Evolutionary conservation across 805 yeast genomes (phyloP).

Genomic region (Jamesozyma jinghongensis): DNA sequence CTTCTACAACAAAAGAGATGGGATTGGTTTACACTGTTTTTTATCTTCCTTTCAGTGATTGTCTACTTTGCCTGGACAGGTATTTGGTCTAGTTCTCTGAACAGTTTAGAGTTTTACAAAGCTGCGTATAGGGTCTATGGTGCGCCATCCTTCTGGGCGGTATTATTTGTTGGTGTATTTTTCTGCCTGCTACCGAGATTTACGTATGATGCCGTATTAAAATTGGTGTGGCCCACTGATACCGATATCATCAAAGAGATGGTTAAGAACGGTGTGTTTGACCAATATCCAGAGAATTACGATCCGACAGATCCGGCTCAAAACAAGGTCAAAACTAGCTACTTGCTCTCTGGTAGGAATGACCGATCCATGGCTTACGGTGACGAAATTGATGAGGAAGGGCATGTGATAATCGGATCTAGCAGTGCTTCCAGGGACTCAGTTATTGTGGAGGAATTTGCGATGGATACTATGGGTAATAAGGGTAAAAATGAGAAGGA

Average conservation of each 20-base stretch:
- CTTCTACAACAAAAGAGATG: constrained; percentile 63
- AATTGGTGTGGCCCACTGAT: constrained; percentile 53
- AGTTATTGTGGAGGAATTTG: constrained; percentile 34
- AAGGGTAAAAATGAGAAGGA: constrained; percentile 3
- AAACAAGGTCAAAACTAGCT: constrained; percentile 31
- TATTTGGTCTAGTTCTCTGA: constrained; percentile 54
- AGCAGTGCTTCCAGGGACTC: constrained; percentile 20
- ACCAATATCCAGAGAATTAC: constrained; percentile 53
- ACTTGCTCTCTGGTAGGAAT: background rate
- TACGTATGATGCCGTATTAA: constrained; percentile 45
- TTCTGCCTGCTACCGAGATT: constrained; percentile 64
- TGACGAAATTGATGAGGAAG: background rate
- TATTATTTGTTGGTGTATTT: constrained; percentile 51
- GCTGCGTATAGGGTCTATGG: constrained; percentile 62
- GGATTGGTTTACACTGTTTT: constrained; percentile 65
- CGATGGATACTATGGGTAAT: constrained; percentile 23
- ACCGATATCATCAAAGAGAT: constrained; percentile 68
- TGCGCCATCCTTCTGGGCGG: constrained; percentile 56
- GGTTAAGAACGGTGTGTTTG: constrained; percentile 55
- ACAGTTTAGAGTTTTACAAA: constrained; percentile 55
- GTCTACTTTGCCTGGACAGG: constrained; percentile 73
- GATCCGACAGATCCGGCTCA: constrained; percentile 80
- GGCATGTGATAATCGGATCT: constrained; percentile 1
- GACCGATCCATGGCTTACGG: too few species aligned
- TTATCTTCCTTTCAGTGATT: constrained; percentile 49